Conservation (phyloP, 2,329 filamentous ascomycete species). For the Podosphaera xanthii region DNA sequence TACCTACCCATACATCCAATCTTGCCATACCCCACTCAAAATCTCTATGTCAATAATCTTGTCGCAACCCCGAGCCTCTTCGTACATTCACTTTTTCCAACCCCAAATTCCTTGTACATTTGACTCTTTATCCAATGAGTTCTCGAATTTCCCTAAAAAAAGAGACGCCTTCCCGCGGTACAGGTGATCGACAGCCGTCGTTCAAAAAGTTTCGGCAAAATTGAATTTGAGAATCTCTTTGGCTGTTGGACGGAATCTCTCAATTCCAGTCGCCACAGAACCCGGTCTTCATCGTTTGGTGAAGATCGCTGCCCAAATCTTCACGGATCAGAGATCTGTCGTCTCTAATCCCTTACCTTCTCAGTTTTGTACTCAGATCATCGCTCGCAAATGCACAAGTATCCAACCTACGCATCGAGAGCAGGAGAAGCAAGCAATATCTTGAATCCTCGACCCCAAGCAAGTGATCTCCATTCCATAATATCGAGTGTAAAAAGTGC, state of each 20-base stretch:
- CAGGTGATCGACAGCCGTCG: constrained; percentile 20
- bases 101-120: neutral
- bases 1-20: too few relatives aligned
- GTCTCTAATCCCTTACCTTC: constrained; percentile 45
- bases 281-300: constrained; percentile 3
- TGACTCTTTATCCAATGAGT: constrained; percentile 9
- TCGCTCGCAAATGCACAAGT: constrained; percentile 25
- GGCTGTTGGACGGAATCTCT: neutral
- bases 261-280: neutral
- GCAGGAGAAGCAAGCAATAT: constrained; percentile 19
- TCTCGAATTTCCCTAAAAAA: constrained; percentile 17
- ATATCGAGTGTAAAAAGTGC: constrained; percentile 37
- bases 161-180: constrained; percentile 17
- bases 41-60: neutral
- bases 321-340: constrained; percentile 47
- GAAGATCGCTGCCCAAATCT: constrained; percentile 26
- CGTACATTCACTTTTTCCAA: neutral
- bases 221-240: neutral
- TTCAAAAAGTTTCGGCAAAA: constrained; percentile 2
- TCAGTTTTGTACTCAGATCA: constrained; percentile 39
- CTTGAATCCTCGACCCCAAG: constrained; percentile 23
- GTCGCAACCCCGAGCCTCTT: neutral
- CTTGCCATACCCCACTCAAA: too few relatives aligned
- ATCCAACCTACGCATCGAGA: constrained; percentile 28
- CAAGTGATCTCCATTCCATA: constrained; percentile 35